Evolutionary conservation across 169 alveolate genomes (phyloP).

Genomic region (Eimeria tenella): DNA sequence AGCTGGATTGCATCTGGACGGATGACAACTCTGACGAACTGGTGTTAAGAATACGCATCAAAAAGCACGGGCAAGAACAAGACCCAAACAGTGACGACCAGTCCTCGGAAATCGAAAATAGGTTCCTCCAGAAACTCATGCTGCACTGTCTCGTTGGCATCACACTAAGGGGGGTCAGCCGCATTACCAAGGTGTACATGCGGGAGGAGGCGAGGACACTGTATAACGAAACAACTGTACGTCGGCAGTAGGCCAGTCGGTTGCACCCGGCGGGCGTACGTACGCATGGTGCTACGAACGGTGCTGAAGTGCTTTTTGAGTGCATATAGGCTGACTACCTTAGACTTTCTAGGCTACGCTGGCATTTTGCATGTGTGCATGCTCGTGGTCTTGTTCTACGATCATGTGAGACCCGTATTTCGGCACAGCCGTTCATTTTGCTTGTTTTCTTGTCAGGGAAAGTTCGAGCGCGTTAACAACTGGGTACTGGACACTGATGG

Average conservation of each 20-base stretch:
- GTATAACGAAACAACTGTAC: conserved; percentile 83
- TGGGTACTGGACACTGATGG: conserved; percentile 99
- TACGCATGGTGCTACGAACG: too few species aligned
- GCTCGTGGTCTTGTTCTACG: too few species aligned
- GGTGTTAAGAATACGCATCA: conserved; percentile 95
- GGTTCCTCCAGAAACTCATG: conserved; percentile 92
- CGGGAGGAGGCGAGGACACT: conserved; percentile 95
- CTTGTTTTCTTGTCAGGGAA: conserved; percentile 82
- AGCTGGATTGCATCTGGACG: conserved; percentile 96
- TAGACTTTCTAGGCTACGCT: background rate
- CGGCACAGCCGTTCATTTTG: background rate
- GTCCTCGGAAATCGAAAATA: conserved; percentile 89
- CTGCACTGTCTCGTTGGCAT: conserved; percentile 89
- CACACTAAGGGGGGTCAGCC: conserved; percentile 92
- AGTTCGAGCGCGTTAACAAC: conserved; percentile 93
- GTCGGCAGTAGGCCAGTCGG: background rate
- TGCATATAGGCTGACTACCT: background rate
- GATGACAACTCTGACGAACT: conserved; percentile 98
- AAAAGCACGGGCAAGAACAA: conserved; percentile 79
- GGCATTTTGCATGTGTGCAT: background rate
- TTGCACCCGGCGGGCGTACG: too few species aligned
- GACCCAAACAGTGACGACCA: conserved; percentile 60
- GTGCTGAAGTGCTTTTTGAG: too few species aligned
- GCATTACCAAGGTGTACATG: conserved; percentile 97
- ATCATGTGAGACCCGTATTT: background rate